Evolutionary conservation across 108 stramenopile species (phyloP), one percentile per base, ranked within the genome.

Genomic region (Discostella stelligeroides): DNA sequence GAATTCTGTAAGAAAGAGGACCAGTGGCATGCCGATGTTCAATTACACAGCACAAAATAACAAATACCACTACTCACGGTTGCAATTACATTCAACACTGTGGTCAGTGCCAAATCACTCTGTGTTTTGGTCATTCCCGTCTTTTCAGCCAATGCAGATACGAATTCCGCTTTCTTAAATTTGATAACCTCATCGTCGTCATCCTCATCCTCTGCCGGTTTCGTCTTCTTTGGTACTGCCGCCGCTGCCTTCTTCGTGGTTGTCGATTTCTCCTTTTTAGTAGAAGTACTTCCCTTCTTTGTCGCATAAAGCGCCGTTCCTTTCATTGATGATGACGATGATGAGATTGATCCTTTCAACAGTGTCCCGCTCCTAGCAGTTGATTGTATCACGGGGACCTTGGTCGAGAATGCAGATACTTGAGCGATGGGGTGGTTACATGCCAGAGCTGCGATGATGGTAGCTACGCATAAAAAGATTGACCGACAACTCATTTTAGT

Each of bases 81-180:
- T 11, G 78, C 63, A 66, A 95, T 85, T 18, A 85, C 83, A 58
- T 86, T 84, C 59, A 92, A 63, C 8, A 92, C 88, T n/a, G 89
- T 86, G 14, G 77, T 65, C 46, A 92, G 63, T 12, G 89, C 86
- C 17, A 67, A 63, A 69, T 96, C 95, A 25, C 86, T 79, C 39
- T 90, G 88, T 8, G 73, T 59, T 68, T 96, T 96, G 74, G 89
- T 86, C 63, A 86, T 64, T 13, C 88, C 95, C 12, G 92, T 84
- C 68, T 85, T 87, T 66, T 86, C 85, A 4, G 89, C 79, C 13
- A 96, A 65, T 14, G 68, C 54, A 7, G 88, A 79, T 13, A 95
- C 83, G 38, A 95, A 85, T 13, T 92, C 91, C 25, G 91, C 66
- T 76, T 95, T 95, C 70, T 82, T 85, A 62, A 95, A 73, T 39